Evolutionary conservation across 768 basidiomycete genomes (phyloP).

Genomic region (Paxillus rubicundulus): DNA sequence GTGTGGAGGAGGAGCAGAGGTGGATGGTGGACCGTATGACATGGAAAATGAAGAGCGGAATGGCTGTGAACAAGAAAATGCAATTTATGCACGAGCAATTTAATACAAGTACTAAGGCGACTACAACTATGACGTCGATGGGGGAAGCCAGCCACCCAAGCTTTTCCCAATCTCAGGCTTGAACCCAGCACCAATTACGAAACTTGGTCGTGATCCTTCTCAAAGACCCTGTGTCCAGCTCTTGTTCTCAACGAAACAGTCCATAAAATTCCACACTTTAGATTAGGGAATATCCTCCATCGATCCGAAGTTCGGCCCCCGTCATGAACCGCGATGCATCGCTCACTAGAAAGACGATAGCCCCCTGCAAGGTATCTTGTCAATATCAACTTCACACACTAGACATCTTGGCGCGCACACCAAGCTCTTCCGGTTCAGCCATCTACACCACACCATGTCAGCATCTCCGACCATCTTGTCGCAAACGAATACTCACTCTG

Average conservation of each 20-base stretch:
- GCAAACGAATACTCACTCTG: slow-evolving; percentile 47
- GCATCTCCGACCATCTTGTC: too few species aligned
- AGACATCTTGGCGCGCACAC: slow-evolving; percentile 43
- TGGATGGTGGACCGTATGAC: slow-evolving; percentile 7
- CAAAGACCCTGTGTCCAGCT: not conserved
- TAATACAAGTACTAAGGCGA: not conserved
- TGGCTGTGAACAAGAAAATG: not conserved
- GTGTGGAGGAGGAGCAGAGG: not conserved
- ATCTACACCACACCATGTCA: slow-evolving; percentile 45
- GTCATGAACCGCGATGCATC: slow-evolving; percentile 92
- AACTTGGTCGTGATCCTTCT: slow-evolving; percentile 3
- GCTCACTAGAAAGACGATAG: slow-evolving; percentile 85
- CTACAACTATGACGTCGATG: slow-evolving; percentile 26
- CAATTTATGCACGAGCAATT: not conserved
- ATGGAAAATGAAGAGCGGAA: not conserved
- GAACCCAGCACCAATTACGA: slow-evolving; percentile 5
- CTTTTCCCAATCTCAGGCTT: not conserved
- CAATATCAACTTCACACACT: not conserved
- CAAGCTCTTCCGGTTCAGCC: slow-evolving; percentile 90
- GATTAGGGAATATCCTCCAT: slow-evolving; percentile 83
- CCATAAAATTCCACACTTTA: slow-evolving; percentile 28
- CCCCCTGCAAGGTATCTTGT: slow-evolving; percentile 49
- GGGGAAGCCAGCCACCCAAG: not conserved
- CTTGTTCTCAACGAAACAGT: slow-evolving; percentile 9
- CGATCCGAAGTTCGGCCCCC: slow-evolving; percentile 79